Conservation (phyloP, 2,329 filamentous ascomycete genomes). For the Periconia sp. region DNA sequence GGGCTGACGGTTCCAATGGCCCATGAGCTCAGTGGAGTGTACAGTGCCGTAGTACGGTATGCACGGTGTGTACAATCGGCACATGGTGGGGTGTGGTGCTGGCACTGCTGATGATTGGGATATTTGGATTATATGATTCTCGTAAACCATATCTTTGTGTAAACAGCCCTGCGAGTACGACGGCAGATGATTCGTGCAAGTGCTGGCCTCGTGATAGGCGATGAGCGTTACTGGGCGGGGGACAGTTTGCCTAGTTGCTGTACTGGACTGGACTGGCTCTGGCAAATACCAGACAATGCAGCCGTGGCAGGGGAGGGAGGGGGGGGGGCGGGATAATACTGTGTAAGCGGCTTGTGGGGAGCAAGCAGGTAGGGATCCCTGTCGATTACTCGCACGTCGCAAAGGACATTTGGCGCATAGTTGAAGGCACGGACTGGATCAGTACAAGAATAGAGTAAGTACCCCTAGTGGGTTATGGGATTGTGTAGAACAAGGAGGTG, state of each 20-base stretch:
- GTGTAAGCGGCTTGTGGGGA: neutral
- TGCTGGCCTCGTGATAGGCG: no score
- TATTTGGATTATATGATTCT: no score
- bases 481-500: neutral
- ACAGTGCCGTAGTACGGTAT: no score
- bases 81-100: no score
- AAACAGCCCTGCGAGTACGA: no score
- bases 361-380: neutral
- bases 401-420: neutral
- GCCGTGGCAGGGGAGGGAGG: neutral
- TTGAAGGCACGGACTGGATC: neutral
- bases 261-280: neutral
- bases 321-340: neutral
- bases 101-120: no score
- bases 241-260: neutral
- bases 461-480: neutral
- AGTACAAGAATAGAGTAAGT: neutral
- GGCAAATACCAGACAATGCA: neutral
- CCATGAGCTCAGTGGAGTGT: no score
- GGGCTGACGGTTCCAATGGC: neutral
- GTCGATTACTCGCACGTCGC: no score
- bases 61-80: no score
- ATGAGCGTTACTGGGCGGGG: no score
- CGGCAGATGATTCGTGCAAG: no score
- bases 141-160: no score